phyloP scores from a whole-genome alignment of 768 basidiomycete species.

The Tephrocybe rancida region DNA sequence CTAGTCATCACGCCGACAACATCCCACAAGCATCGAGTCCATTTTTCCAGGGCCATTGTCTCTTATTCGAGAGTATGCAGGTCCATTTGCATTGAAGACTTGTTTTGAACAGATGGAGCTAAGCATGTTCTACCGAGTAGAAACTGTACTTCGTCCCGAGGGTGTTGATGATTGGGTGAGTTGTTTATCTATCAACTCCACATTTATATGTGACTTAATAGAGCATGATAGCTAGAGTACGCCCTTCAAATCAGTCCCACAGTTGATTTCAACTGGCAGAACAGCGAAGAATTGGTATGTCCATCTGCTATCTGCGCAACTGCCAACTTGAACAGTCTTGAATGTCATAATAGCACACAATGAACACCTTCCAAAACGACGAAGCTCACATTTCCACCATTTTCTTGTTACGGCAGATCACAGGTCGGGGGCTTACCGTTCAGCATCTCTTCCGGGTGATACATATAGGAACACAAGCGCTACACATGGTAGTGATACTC shows the following conservation, averaged over 20 bases:
- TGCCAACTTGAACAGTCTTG: no score
- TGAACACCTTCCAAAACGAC: constrained; percentile 32
- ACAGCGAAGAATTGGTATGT: constrained; percentile 15
- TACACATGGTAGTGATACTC: constrained; percentile 29
- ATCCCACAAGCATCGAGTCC: constrained; percentile 25
- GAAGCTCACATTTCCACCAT: constrained; percentile 25
- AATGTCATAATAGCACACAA: constrained; percentile 15
- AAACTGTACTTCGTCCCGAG: constrained; percentile 24
- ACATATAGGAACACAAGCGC: constrained; percentile 17
- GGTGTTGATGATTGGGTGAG: constrained; percentile 29
- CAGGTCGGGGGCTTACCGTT: constrained; percentile 19
- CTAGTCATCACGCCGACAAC: constrained; percentile 27
- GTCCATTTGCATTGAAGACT: constrained; percentile 31
- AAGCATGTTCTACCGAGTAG: constrained; percentile 28
- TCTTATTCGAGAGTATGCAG: constrained; percentile 24
- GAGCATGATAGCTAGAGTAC: constrained; percentile 1
- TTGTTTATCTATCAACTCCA: no score
- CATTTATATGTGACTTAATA: no score
- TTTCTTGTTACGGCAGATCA: constrained; percentile 28
- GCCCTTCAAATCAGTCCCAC: constrained; percentile 13
- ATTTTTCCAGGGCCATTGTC: constrained; percentile 26
- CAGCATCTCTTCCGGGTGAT: constrained; percentile 25
- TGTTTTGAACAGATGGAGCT: constrained; percentile 31
- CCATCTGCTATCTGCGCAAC: no score
- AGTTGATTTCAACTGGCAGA: constrained; percentile 20